Evolutionary conservation across 257 asterid genomes (phyloP).

Genomic region (Agastache rugosa): DNA sequence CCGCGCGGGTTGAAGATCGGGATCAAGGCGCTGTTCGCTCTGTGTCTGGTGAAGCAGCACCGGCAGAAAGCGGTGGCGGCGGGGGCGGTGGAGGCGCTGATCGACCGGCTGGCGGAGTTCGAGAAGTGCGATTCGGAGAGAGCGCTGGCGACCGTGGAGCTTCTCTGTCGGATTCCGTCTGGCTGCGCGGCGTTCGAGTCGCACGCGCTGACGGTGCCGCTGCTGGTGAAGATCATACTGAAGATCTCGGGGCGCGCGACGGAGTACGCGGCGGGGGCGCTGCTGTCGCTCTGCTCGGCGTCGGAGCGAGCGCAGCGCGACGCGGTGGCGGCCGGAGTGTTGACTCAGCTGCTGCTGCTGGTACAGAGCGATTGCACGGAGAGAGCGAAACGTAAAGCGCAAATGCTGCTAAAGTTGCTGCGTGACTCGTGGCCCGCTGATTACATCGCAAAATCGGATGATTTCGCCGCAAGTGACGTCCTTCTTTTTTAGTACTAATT

Average conservation of each 20-base stretch:
- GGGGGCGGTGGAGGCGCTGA: slow-evolving; percentile 79
- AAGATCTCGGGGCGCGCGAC: slow-evolving; percentile 91
- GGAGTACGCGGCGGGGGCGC: slow-evolving; percentile 94
- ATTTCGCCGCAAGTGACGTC: slow-evolving; percentile 73
- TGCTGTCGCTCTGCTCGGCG: slow-evolving; percentile 77
- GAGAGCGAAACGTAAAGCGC: slow-evolving; percentile 93
- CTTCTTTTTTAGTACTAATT: slow-evolving; percentile 54
- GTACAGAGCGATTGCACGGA: slow-evolving; percentile 98
- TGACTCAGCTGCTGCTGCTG: slow-evolving; percentile 77
- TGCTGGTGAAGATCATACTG: slow-evolving; percentile 72
- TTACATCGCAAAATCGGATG: slow-evolving; percentile 61
- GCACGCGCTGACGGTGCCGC: slow-evolving; percentile 87
- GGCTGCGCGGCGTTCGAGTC: slow-evolving; percentile 79
- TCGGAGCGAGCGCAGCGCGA: slow-evolving; percentile 71
- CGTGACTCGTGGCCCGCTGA: slow-evolving; percentile 84
- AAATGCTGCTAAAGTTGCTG: slow-evolving; percentile 81
- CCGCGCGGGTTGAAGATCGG: slow-evolving; percentile 81
- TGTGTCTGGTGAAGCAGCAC: slow-evolving; percentile 85
- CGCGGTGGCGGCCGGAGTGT: slow-evolving; percentile 82
- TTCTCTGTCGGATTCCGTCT: slow-evolving; percentile 77
- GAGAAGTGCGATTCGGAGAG: slow-evolving; percentile 95
- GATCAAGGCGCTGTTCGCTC: slow-evolving; percentile 76
- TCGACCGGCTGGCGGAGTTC: slow-evolving; percentile 65
- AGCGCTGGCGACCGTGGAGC: slow-evolving; percentile 94
- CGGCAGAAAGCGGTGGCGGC: slow-evolving; percentile 78